phyloP scores from a whole-genome alignment of 257 asterid species.

The Solanum chilense region DNA sequence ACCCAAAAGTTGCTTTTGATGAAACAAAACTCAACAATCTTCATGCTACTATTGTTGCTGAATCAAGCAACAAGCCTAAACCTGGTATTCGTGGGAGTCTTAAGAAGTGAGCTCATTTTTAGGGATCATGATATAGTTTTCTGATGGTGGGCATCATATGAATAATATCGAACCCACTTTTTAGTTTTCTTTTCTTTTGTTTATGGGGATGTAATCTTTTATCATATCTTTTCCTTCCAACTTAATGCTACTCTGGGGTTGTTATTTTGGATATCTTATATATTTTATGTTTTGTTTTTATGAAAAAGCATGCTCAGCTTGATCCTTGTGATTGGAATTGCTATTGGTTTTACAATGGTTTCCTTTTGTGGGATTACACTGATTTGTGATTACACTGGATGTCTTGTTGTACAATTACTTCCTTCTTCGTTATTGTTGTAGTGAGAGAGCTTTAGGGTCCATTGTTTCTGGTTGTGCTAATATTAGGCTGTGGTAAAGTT shows the following conservation, averaged over 20 bases:
- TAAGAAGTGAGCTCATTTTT: constrained; percentile 41
- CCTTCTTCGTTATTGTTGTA: neutral
- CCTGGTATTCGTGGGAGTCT: constrained; percentile 82
- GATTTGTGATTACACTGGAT: neutral
- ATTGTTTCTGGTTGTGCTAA: neutral
- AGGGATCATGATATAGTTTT: neutral
- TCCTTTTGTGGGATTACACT: neutral
- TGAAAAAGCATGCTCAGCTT: too few relatives aligned
- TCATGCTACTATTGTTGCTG: constrained; percentile 22
- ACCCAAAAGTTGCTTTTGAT: constrained; percentile 75
- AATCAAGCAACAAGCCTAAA: constrained; percentile 40
- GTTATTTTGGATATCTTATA: too few relatives aligned
- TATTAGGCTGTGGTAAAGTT: neutral
- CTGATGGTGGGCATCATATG: neutral
- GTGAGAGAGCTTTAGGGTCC: neutral
- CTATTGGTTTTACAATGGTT: neutral
- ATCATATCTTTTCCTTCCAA: neutral
- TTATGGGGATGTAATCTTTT: neutral
- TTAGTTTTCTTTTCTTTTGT: neutral
- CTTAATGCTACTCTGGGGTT: too few relatives aligned
- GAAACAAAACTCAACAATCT: constrained; percentile 56
- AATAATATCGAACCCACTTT: neutral
- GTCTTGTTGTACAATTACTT: neutral
- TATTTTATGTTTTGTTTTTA: too few relatives aligned
- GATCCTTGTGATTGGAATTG: neutral